Evolutionary conservation across 176 grass and related monocot genomes (phyloP), one percentile per base, ranked within the genome.

Genomic region (Tillandsia leiboldiana): DNA sequence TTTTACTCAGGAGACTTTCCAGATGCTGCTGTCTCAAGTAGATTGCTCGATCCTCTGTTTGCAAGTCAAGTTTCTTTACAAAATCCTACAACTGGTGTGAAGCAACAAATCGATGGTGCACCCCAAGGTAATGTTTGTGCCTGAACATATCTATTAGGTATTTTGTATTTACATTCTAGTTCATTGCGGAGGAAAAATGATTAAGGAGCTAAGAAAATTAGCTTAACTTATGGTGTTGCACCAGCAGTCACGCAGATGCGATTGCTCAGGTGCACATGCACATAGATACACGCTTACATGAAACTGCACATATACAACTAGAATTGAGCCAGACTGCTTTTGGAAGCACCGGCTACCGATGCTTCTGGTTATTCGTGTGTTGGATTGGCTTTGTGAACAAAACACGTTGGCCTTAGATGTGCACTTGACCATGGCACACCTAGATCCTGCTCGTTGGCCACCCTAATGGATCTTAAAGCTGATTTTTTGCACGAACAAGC

Each of bases 51-150:
- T 66, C 63, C 59, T 64, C 51, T 15, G 12, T 67, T 42, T 4
- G 1, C 50, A 52, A 53, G 66, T 50, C 73, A 75, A 52, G 50
- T 65, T 14, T 63, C 73, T 52, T 42, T 67, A 26, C 63, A 75
- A 51, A 75, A 22, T 33, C 22, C 54, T 42, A 18, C 66, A 18
- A 42, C 53, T 51, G 50, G 73, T 52, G 27, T 18, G 51, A 24
- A 22, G 13, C 73, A 48, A 53, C 63, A 66, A 75, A 64, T 17
- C 51, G 10, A 18, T 66, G 63, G 49, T 51, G 48, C 48, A 26
- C 54, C 63, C 15, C 49, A 66, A 67, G 50, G 24, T 20, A 14
- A 48, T 75, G 73, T 12, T 67, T 53, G 62, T 51, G 33, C 14
- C 1, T 12, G 12, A 42, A 66, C 15, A 26, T 47, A 29, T 27